A percentile compares a stretch with the other conserved stretches of the same genome.
phyloP scores from a whole-genome alignment of 2,329 filamentous ascomycete species.

The Cladophialophora psammophila region DNA sequence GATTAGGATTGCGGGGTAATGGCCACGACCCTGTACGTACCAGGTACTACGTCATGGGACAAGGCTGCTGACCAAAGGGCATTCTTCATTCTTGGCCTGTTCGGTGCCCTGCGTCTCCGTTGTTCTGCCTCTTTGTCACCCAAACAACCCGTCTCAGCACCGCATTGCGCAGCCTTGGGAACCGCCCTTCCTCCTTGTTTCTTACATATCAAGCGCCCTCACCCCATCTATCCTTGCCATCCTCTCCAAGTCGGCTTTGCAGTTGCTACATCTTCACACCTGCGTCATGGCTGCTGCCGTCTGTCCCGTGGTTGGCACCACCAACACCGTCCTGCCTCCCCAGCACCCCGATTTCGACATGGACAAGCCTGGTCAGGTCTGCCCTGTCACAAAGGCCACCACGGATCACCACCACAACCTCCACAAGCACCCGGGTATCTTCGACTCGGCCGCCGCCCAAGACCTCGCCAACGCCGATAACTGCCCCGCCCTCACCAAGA shows the following conservation, averaged over 20 bases:
- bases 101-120: too few species aligned
- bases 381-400: constrained; percentile 39
- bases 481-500: constrained; percentile 38
- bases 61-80: neutral
- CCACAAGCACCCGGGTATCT: constrained; percentile 38
- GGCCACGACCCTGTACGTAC: neutral
- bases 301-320: constrained; percentile 40
- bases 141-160: neutral
- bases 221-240: too few species aligned
- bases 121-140: constrained; percentile 13
- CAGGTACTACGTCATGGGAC: constrained; percentile 13
- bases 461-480: constrained; percentile 34
- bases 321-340: constrained; percentile 40
- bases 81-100: too few species aligned
- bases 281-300: constrained; percentile 30
- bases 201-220: neutral
- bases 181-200: neutral
- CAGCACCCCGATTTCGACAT: constrained; percentile 38
- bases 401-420: constrained; percentile 41
- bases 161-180: constrained; percentile 1
- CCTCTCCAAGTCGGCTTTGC: neutral
- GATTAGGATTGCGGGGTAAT: constrained; percentile 10
- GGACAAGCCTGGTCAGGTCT: constrained; percentile 38
- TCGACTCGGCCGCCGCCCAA: constrained; percentile 23
- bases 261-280: neutral